Base-by-base conservation (phyloP, 2,329 filamentous ascomycete species). In the Remersonia thermophila region DNA sequence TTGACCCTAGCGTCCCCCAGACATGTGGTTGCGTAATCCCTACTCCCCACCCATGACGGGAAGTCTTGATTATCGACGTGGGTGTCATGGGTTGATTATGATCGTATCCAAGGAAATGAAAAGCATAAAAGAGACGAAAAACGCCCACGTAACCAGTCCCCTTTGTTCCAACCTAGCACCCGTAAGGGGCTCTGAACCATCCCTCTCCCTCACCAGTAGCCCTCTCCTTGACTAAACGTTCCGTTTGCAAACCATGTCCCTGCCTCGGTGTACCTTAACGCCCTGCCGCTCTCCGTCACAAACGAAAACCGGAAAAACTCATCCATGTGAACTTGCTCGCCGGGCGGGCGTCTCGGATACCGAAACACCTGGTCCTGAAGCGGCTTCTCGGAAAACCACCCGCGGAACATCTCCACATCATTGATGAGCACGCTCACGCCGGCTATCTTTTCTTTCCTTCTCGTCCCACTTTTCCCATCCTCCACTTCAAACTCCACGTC, bases 361-460 rank as follows among this genome's bases (percentile, higher is more conserved):
- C 25, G 39, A 35, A 53, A 53, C 12, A 43, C 39, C 39, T 46
- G 37, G 15, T 44, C 46, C 11, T 42, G 40, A 34, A 46, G n/a
- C 33, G 17, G 5, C 32, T 11, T 28, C 26, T 48, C 47, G 5
- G 40, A 36, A 30, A 47, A 49, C 39, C 47, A 49, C 23, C 40
- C 44, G 10, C 47, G 42, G 25, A 45, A 49, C 32, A 51, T 36
- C 45, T 54, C 50, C 5, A 54, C 52, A 23, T 54, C 52, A 32
- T 54, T 54, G 18, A 54, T 48, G 30, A 53, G 35, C n/a, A 54
- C 44, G 27, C 50, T 54, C 16, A 52, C 57, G 46, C 41, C 62
- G 20, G 20, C 20, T 6, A 23, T 23, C 20, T 23, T 23, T 9
- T 23, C 20, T 9, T 23, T 23, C 20, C 20, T 23, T 9, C 20